Base-by-base conservation (phyloP, 441 rosid genomes). In the Sinapis alba region DNA sequence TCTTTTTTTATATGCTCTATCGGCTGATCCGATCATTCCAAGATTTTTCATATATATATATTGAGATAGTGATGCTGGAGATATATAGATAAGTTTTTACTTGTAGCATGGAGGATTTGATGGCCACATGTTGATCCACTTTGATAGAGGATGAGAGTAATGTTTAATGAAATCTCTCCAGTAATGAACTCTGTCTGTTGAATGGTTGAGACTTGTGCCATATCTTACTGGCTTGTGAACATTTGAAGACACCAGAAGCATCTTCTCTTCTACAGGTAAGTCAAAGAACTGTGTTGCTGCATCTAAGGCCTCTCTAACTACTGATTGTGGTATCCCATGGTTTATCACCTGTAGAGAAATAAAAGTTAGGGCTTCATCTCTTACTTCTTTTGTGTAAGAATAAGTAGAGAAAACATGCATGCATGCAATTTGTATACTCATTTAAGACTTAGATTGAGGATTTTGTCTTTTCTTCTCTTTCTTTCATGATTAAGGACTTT, bases 131-230 rank as follows among this genome's bases (percentile, higher is more conserved):
- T n/a, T n/a, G n/a, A n/a, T n/a, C n/a, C n/a, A n/a, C n/a, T n/a
- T n/a, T n/a, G n/a, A n/a, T n/a, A n/a, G n/a, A n/a, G n/a, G n/a
- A n/a, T n/a, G n/a, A n/a, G n/a, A n/a, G n/a, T n/a, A n/a, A n/a
- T n/a, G n/a, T n/a, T n/a, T n/a, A n/a, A n/a, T n/a, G n/a, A n/a
- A n/a, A n/a, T n/a, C n/a, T n/a, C n/a, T n/a, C n/a, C n/a, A n/a
- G n/a, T n/a, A n/a, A n/a, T n/a, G n/a, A n/a, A n/a, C n/a, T n/a
- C n/a, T n/a, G n/a, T n/a, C 94, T 15, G 24, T 84, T 30, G 66
- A 70, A 61, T 84, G 94, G 82, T 87, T 90, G 34, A 87, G 58
- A 78, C 94, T 90, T 72, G 94, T 89, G 28, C 94, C 92, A 43
- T 81, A 90, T 53, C 94, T 84, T 45, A 87, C 87, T 16, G 90